Evolutionary conservation across 177 flowering plant genomes (phyloP), one percentile per base, ranked within the genome.

Genomic region (Vitis hybrid): DNA sequence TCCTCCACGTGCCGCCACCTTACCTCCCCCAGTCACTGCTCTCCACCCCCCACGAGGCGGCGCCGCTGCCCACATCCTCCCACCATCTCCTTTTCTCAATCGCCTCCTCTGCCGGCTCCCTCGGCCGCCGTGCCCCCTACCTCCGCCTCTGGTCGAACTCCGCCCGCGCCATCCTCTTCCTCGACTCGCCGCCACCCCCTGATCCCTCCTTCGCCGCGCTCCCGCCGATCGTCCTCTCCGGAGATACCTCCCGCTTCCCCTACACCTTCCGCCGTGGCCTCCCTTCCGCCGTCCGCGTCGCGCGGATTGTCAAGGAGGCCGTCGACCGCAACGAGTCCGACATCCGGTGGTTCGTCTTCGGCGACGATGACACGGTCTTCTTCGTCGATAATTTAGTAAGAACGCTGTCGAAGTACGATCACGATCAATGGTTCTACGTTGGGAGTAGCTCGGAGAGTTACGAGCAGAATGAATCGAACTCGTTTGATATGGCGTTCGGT

Each of bases 321-420:
- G 87, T 84, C 9, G 82, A 79, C 0, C 71, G 75, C 9, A 79
- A 77, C 24, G 79, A 73, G 10, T 5, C 67, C 27, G 84, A 72
- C 12, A 86, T 90, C 4, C 73, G 91, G 66, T 93, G 98, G 98
- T 85, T 77, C 69, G 89, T 93, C 49, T 87, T 92, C 17, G 96
- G 97, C 0, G 97, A 94, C 72, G 98, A 90, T 51, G 97, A 92
- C 49, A 91, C 98, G 11, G 77, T 94, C 18, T 94, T 94, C 71
- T 80, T 94, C 59, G 75, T 84, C 9, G 91, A 90, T 11, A 94
- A 94, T 78, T 54, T 94, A 80, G 91, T 74, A 12, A 75, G 24
- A 66, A 77, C 81, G 21, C 74, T 94, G 67, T 73, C 90, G 5
- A 92, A 91, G 81, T 94, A 94, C 32, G 91, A 94, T 61, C 86